Percentiles rank a stretch among this genome's conserved stretches.
Conservation (phyloP, 768 basidiomycete species). For the Hygrophoropsis aurantiaca region DNA sequence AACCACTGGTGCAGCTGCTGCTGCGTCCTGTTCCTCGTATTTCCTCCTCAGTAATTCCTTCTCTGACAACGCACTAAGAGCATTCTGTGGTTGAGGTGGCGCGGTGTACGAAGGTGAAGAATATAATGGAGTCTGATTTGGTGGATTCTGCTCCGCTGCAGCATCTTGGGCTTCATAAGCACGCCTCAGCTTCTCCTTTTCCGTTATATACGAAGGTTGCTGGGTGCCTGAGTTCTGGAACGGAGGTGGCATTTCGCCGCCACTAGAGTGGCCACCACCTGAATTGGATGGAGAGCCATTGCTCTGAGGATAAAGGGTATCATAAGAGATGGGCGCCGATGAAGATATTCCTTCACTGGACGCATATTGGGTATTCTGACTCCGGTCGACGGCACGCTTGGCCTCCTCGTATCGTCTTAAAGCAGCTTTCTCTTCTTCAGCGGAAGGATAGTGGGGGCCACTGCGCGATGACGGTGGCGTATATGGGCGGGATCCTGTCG, state of each 20-base stretch:
- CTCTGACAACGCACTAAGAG: constrained; percentile 38
- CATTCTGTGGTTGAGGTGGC: constrained; percentile 13
- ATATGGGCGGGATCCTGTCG: constrained; percentile 29
- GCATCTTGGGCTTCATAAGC: constrained; percentile 70
- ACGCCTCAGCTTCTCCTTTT: constrained; percentile 69
- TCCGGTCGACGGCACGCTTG: constrained; percentile 65
- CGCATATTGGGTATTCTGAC: constrained; percentile 39
- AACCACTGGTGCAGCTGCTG: constrained; percentile 25
- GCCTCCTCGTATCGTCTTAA: constrained; percentile 69
- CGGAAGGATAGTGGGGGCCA: constrained; percentile 55
- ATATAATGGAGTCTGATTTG: constrained; percentile 14
- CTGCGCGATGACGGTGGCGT: constrained; percentile 16
- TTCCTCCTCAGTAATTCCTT: constrained; percentile 58
- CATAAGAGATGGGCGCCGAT: constrained; percentile 57
- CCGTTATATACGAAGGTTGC: constrained; percentile 43
- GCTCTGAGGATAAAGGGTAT: constrained; percentile 54
- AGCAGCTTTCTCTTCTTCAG: constrained; percentile 76
- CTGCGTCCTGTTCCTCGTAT: constrained; percentile 56
- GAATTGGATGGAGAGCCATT: constrained; percentile 29
- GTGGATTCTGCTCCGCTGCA: constrained; percentile 37
- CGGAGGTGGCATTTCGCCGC: constrained; percentile 49
- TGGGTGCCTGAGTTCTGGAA: constrained; percentile 44
- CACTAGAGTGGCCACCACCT: constrained; percentile 22
- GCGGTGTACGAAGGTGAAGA: constrained; percentile 17
- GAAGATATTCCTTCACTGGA: constrained; percentile 17